phyloP scores from a whole-genome alignment of 2,329 filamentous ascomycete genomes.

The Claviceps sp. region DNA sequence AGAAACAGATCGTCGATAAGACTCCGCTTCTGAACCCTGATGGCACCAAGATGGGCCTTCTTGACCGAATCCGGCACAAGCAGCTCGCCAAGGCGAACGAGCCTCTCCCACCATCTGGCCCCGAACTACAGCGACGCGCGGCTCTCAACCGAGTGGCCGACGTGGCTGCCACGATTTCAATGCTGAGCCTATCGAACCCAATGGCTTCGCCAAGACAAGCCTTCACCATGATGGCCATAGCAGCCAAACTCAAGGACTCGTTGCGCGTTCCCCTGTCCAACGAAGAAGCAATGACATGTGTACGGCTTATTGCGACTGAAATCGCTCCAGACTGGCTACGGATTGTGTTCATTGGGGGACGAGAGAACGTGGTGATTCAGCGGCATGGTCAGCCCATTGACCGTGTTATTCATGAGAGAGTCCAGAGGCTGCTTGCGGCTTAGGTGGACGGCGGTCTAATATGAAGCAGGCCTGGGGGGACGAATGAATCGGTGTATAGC shows the following conservation, averaged over 20 bases:
- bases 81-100: constrained; percentile 45
- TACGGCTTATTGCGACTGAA: constrained; percentile 38
- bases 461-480: too few relatives aligned
- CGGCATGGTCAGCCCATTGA: constrained; percentile 27
- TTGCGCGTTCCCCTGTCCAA: constrained; percentile 39
- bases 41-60: constrained; percentile 48
- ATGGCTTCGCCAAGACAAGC: constrained; percentile 42
- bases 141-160: constrained; percentile 58
- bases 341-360: constrained; percentile 35
- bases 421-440: constrained; percentile 18
- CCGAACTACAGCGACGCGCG: constrained; percentile 45
- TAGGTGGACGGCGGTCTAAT: constrained; percentile 4
- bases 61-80: constrained; percentile 66
- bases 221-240: constrained; percentile 50
- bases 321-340: constrained; percentile 44
- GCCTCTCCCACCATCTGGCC: constrained; percentile 39
- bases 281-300: constrained; percentile 37
- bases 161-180: constrained; percentile 52
- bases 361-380: constrained; percentile 46
- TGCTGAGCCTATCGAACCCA: constrained; percentile 44
- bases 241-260: constrained; percentile 56
- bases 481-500: too few relatives aligned
- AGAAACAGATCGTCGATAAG: constrained; percentile 18
- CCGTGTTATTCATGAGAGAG: constrained; percentile 23
- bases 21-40: constrained; percentile 25